phyloP scores from a whole-genome alignment of 2,329 filamentous ascomycete genomes.

The Metarhizium brunneum region DNA sequence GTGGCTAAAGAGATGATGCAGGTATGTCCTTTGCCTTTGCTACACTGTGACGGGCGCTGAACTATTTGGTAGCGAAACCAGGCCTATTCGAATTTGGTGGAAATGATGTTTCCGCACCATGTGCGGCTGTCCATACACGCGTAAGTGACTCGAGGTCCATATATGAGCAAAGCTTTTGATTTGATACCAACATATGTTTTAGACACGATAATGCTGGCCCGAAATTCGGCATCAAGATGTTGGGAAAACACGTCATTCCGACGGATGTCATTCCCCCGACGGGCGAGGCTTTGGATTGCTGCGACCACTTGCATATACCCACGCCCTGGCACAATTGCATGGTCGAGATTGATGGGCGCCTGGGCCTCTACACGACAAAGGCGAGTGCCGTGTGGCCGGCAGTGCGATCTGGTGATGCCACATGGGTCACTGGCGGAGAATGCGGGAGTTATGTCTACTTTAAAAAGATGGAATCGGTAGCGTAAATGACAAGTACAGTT shows the following conservation, averaged over 20 bases:
- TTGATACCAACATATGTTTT: neutral
- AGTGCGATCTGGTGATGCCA: slow-evolving; percentile 3
- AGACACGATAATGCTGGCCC: slow-evolving; percentile 29
- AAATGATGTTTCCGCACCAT: slow-evolving; percentile 33
- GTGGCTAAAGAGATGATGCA: slow-evolving; percentile 26
- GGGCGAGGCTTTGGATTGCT: slow-evolving; percentile 8
- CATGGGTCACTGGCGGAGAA: neutral
- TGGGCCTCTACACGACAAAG: slow-evolving; percentile 13
- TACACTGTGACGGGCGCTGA: neutral
- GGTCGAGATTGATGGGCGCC: slow-evolving; percentile 14
- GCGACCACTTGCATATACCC: slow-evolving; percentile 23
- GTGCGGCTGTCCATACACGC: slow-evolving; percentile 39
- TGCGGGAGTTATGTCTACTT: neutral
- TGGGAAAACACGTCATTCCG: slow-evolving; percentile 22
- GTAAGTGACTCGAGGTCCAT: slow-evolving; percentile 13
- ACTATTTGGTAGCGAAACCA: slow-evolving; percentile 26
- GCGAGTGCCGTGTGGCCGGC: slow-evolving; percentile 10
- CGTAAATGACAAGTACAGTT: too few relatives aligned
- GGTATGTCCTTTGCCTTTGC: slow-evolving; percentile 4
- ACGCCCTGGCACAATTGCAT: slow-evolving; percentile 35
- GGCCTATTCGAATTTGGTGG: slow-evolving; percentile 37
- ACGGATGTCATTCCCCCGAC: slow-evolving; percentile 22
- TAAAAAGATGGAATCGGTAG: too few relatives aligned
- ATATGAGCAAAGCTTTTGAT: neutral
- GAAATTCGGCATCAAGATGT: slow-evolving; percentile 31